Evolutionary conservation across 2,329 filamentous ascomycete species (phyloP), one percentile per base, ranked within the genome.

Genomic region (Stagonosporopsis tanaceti): DNA sequence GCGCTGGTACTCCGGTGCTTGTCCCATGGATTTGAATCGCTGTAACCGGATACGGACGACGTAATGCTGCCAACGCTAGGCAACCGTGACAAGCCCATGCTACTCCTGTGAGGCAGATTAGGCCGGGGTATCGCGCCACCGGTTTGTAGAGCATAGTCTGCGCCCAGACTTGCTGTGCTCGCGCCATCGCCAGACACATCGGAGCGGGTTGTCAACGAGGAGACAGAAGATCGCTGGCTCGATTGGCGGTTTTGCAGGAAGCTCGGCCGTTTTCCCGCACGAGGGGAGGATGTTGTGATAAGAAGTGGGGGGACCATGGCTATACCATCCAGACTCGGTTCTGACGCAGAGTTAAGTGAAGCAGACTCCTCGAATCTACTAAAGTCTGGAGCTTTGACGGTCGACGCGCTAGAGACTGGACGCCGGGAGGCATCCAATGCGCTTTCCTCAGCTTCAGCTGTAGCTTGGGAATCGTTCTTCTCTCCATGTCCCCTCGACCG

Each of bases 61-160:
- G 88, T 90, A 79, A 97, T 92, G 74, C 94, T 97, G 22, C 93
- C 93, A 57, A 97, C 84, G 77, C 93, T 97, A 60, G 93, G 89
- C 11, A 93, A 86, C 24, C 94, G 85, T 20, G 89, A 88, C 52
- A 96, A 80, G 2, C 80, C 78, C 59, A 85, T 82, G 72, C 83
- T 85, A 74, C 79, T 67, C 68, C 79, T 67, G 70, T 79, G 66
- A 38, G 68, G 70, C 41, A 63, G 64, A 53, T 61, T 71, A 8
- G 71, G 72, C 37, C 68, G 71, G 37, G 91, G 87, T 4, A 86
- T 81, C 12, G 91, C 90, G 25, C 92, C 91, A 17, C 91, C 92
- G 2, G 91, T 91, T 68, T 96, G 91, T 34, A 96, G 80, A 24
- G 91, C 90, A 76, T 89, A 95, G 74, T 97, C 93, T 8, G 87